These are phyloP conservation scores for Conringia planisiliqua DNA, from an alignment of 345 rosid species.

Conservation along the genomic window DNA sequence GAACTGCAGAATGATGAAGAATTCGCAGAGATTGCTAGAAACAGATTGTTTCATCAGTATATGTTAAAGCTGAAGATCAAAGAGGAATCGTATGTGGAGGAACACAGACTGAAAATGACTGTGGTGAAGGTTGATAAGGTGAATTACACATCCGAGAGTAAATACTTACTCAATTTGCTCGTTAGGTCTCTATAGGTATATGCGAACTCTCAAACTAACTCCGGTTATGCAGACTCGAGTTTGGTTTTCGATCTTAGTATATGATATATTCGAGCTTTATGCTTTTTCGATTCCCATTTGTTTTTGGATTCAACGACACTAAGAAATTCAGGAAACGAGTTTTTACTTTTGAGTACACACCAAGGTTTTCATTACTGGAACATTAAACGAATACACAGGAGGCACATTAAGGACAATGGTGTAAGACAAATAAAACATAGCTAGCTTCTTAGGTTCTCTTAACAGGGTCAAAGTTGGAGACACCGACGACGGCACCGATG, in stretches of 20 bases:
- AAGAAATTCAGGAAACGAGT: not conserved
- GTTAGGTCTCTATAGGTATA: conserved; percentile 6
- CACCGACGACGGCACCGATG: conserved; percentile 71
- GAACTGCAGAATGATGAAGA: conserved; percentile 56
- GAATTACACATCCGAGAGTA: conserved; percentile 61
- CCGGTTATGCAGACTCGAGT: not conserved
- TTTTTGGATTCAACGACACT: not conserved
- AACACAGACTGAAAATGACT: conserved; percentile 74
- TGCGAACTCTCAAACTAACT: conserved; percentile 11
- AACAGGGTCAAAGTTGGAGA: conserved; percentile 66
- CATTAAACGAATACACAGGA: conserved; percentile 20
- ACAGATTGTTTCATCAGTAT: conserved; percentile 54
- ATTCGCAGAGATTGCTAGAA: conserved; percentile 48
- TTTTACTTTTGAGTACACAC: not conserved
- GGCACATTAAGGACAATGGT: conserved; percentile 10
- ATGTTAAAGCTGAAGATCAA: conserved; percentile 78
- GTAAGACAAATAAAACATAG: not conserved
- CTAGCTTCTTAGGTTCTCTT: conserved; percentile 49
- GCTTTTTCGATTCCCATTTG: not conserved
- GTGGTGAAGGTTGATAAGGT: conserved; percentile 65
- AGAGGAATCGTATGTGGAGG: conserved; percentile 81
- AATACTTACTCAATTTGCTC: conserved; percentile 55
- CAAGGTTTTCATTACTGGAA: conserved; percentile 19
- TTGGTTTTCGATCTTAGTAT: not conserved
- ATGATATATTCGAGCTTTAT: not conserved